Conservation (phyloP, 2,329 filamentous ascomycete species). For the Penicillium sp. region DNA sequence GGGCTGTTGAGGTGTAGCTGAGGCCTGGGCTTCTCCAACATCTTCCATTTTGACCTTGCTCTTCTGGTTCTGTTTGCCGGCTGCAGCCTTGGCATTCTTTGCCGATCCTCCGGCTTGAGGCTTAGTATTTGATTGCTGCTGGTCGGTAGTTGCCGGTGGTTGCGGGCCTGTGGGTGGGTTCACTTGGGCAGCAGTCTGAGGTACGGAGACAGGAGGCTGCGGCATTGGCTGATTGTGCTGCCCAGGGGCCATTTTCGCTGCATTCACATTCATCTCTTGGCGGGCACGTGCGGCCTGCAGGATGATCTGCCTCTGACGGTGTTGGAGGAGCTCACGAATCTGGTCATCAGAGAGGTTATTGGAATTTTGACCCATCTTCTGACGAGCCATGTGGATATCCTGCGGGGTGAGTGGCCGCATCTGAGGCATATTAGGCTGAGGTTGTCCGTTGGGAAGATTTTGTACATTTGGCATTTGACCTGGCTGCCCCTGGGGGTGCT, state of each 20-base stretch:
- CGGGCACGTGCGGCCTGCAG: constrained; percentile 34
- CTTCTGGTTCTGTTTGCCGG: constrained; percentile 40
- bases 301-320: constrained; percentile 36
- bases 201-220: constrained; percentile 22
- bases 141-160: constrained; percentile 25
- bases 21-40: constrained; percentile 43
- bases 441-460: constrained; percentile 29
- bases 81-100: constrained; percentile 29
- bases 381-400: constrained; percentile 39
- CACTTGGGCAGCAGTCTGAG: constrained; percentile 24
- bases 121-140: constrained; percentile 31
- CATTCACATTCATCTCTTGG: constrained; percentile 19
- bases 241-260: constrained; percentile 19
- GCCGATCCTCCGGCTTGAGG: constrained; percentile 25
- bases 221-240: constrained; percentile 29
- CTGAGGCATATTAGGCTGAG: constrained; percentile 18
- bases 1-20: constrained; percentile 34
- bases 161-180: constrained; percentile 26
- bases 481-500: constrained; percentile 27
- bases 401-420: constrained; percentile 34
- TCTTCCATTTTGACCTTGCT: constrained; percentile 47
- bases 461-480: constrained; percentile 31
- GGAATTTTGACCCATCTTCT: constrained; percentile 34
- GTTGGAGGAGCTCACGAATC: constrained; percentile 38
- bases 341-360: constrained; percentile 44